These are phyloP conservation scores for Pelagophyceae sp. DNA, from an alignment of 352 stramenopile species.

Conservation along the genomic window DNA sequence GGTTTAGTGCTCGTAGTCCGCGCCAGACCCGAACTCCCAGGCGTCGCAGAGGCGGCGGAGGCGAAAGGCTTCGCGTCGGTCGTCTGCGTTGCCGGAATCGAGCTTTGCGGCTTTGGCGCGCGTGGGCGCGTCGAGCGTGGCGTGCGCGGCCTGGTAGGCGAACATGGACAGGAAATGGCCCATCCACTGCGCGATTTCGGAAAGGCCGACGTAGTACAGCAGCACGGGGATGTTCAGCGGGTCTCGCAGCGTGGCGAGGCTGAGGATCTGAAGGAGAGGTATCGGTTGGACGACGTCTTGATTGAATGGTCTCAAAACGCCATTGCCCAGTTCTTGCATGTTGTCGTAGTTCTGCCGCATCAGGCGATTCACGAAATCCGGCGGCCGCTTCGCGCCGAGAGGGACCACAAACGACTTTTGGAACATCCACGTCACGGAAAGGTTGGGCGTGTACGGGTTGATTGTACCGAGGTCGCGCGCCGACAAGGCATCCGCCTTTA, in stretches of 20 bases:
- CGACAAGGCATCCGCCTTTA: constrained; percentile 52
- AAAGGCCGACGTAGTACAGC: constrained; percentile 24
- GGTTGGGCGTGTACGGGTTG: constrained; percentile 64
- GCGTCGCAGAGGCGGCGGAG: constrained; percentile 11
- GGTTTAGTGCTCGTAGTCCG: constrained; percentile 5
- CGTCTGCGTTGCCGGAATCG: neutral
- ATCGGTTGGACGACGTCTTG: constrained; percentile 56
- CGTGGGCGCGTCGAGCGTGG: neutral
- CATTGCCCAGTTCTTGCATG: constrained; percentile 54
- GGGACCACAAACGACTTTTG: constrained; percentile 59
- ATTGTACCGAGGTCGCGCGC: constrained; percentile 57
- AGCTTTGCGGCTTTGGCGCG: neutral
- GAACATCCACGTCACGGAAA: constrained; percentile 69
- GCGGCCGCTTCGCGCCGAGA: constrained; percentile 51
- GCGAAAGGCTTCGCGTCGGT: neutral
- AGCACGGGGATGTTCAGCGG: constrained; percentile 48
- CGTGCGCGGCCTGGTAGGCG: constrained; percentile 33
- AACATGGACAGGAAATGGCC: constrained; percentile 50
- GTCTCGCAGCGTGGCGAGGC: constrained; percentile 44
- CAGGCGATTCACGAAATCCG: constrained; percentile 48
- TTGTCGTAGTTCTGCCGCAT: constrained; percentile 45
- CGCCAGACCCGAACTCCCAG: neutral
- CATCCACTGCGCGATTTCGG: constrained; percentile 40
- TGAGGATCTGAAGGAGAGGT: constrained; percentile 45
- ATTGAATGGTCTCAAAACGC: constrained; percentile 51